Conservation (phyloP, 805 yeast genomes). For the Nakazawaea siamensis region DNA sequence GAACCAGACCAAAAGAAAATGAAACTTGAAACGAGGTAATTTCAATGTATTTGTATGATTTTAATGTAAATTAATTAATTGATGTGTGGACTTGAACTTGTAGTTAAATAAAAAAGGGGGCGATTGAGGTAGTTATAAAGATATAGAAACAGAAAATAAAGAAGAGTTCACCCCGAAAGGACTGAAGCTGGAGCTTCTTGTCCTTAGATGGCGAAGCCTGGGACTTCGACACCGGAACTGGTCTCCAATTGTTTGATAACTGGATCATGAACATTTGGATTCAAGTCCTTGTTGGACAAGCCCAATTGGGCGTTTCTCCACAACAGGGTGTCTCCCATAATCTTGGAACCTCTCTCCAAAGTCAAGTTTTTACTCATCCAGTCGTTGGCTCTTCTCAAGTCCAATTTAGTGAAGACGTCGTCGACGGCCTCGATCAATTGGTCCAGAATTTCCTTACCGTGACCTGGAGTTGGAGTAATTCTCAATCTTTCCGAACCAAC, state of each 20-base stretch:
- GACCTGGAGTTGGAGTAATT: conserved; percentile 99
- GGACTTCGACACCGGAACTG: conserved; percentile 52
- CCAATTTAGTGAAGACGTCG: conserved; percentile 67
- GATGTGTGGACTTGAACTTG: no score
- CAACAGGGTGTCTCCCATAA: conserved; percentile 36
- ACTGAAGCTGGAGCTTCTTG: no score
- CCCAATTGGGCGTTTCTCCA: conserved; percentile 83
- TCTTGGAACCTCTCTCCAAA: conserved; percentile 74
- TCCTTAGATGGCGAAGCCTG: not conserved
- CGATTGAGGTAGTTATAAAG: no score
- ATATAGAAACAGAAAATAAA: no score
- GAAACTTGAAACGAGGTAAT: no score
- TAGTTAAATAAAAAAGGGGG: no score
- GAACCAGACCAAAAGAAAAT: conserved; percentile 4
- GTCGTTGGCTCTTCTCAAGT: conserved; percentile 64
- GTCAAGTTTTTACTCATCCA: conserved; percentile 83
- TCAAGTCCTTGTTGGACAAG: conserved; percentile 54
- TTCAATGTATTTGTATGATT: no score
- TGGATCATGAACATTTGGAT: conserved; percentile 60
- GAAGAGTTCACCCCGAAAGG: no score
- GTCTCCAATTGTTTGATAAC: conserved; percentile 55
- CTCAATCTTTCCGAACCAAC: conserved; percentile 93
- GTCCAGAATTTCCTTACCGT: conserved; percentile 67
- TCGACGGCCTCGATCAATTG: conserved; percentile 73
- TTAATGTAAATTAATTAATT: no score